Percentiles rank a stretch among this genome's conserved stretches.
phyloP scores from a whole-genome alignment of 2,329 filamentous ascomycete genomes.

The Alternaria gaisen region DNA sequence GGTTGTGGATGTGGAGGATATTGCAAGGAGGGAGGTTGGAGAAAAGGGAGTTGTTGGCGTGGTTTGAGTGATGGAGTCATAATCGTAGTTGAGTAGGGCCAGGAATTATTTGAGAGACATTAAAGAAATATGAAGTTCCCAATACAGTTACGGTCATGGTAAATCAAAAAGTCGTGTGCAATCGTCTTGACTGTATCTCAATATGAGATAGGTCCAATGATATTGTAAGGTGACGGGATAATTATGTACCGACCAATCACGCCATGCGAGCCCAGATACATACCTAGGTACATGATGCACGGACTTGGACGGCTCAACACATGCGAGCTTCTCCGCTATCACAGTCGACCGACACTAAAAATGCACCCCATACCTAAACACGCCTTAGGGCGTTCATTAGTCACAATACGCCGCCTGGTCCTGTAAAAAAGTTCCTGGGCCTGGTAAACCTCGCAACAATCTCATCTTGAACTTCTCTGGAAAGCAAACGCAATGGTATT shows the following conservation, averaged over 20 bases:
- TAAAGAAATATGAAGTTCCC: too few species aligned
- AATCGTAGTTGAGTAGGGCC: background rate
- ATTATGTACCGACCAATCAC: background rate
- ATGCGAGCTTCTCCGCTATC: background rate
- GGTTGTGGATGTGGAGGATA: slow-evolving; percentile 46
- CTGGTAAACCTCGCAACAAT: background rate
- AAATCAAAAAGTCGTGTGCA: background rate
- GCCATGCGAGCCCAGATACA: background rate
- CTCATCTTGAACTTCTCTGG: background rate
- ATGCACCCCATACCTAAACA: slow-evolving; percentile 5
- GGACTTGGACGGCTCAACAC: slow-evolving; percentile 2
- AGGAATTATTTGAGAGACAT: too few species aligned
- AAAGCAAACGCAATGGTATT: slow-evolving; percentile 23
- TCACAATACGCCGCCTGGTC: slow-evolving; percentile 8
- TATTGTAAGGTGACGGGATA: background rate
- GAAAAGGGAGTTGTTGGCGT: slow-evolving; percentile 33
- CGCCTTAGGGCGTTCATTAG: slow-evolving; percentile 8
- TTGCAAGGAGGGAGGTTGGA: slow-evolving; percentile 39
- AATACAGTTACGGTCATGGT: background rate
- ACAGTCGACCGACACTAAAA: background rate
- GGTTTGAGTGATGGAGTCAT: background rate
- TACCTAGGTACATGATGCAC: background rate
- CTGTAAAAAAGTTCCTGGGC: slow-evolving; percentile 8
- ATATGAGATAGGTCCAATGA: too few species aligned
- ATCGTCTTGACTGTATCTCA: too few species aligned